Percentiles rank a stretch among this genome's conserved stretches.
Conservation (phyloP, 352 stramenopile genomes). For the Globisporangium rhizosaccharum region DNA sequence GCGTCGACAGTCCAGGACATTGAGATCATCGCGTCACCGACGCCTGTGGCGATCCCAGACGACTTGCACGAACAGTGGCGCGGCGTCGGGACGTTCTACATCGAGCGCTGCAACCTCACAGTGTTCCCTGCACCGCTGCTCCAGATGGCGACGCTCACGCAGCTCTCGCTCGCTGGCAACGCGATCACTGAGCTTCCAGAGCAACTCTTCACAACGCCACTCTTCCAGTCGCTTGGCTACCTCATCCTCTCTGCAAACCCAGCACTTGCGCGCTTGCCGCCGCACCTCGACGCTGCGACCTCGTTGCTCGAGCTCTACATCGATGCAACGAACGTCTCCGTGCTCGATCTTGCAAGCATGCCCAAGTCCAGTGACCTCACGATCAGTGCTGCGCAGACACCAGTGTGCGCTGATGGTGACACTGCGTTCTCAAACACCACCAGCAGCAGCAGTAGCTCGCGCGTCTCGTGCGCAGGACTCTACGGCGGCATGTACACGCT, state of each 20-base stretch:
- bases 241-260: conserved; percentile 4
- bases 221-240: conserved; percentile 1
- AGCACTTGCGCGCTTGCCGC: not conserved
- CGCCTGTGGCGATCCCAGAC: not conserved
- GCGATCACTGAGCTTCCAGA: conserved; percentile 2
- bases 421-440: not conserved
- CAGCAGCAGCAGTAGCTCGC: not conserved
- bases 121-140: not conserved
- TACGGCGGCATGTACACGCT: conserved; percentile 10
- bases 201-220: not conserved
- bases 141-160: not conserved
- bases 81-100: not conserved
- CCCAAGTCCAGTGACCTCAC: not conserved
- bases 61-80: conserved; percentile 4
- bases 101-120: conserved; percentile 4
- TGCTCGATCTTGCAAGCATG: not conserved
- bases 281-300: not conserved
- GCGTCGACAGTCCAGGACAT: conserved; percentile 9
- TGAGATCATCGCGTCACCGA: conserved; percentile 5
- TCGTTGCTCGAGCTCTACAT: conserved; percentile 6
- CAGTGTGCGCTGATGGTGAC: not conserved
- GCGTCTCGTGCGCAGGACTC: conserved; percentile 2
- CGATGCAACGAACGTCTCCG: not conserved
- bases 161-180: conserved; percentile 6
- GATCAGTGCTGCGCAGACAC: conserved; percentile 7